Conservation (phyloP, 1,139 yeast species). For the Debaryomyces sp. region DNA sequence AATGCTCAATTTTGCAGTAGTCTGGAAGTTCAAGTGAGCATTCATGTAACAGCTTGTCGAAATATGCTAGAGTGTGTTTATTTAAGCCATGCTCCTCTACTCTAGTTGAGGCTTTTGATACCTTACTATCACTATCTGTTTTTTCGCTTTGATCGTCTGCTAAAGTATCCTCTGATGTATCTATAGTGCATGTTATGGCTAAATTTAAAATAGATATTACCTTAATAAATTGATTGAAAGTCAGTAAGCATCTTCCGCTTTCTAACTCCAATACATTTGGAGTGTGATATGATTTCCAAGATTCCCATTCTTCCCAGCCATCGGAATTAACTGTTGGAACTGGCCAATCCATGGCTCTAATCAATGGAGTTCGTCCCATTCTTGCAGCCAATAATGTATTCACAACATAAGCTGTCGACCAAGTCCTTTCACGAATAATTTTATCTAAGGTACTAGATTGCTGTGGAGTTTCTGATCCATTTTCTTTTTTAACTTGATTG, state of each 20-base stretch:
- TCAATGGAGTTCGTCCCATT: constrained; percentile 26
- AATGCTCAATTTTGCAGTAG: constrained; percentile 17
- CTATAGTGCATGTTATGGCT: constrained; percentile 25
- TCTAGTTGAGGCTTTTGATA: not conserved
- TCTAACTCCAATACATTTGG: constrained; percentile 17
- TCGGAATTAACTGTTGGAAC: constrained; percentile 22
- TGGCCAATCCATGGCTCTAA: constrained; percentile 29
- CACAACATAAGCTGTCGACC: constrained; percentile 25
- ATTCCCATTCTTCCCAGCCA: constrained; percentile 32
- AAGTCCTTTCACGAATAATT: constrained; percentile 25
- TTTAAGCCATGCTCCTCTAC: constrained; percentile 7
- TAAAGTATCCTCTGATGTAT: constrained; percentile 15
- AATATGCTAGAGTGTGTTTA: constrained; percentile 18
- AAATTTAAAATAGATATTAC: constrained; percentile 20
- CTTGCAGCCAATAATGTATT: constrained; percentile 26
- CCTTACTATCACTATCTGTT: not conserved
- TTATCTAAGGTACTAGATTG: constrained; percentile 17
- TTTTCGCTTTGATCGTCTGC: constrained; percentile 11
- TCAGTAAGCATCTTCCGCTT: constrained; percentile 24
- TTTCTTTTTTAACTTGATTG: constrained; percentile 8
- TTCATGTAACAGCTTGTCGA: constrained; percentile 16
- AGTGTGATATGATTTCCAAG: constrained; percentile 20
- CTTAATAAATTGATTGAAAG: constrained; percentile 21
- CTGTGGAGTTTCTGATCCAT: not conserved
- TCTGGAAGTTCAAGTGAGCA: constrained; percentile 19